Base-by-base conservation (phyloP, 257 asterid species). In the Scutellaria minor region DNA sequence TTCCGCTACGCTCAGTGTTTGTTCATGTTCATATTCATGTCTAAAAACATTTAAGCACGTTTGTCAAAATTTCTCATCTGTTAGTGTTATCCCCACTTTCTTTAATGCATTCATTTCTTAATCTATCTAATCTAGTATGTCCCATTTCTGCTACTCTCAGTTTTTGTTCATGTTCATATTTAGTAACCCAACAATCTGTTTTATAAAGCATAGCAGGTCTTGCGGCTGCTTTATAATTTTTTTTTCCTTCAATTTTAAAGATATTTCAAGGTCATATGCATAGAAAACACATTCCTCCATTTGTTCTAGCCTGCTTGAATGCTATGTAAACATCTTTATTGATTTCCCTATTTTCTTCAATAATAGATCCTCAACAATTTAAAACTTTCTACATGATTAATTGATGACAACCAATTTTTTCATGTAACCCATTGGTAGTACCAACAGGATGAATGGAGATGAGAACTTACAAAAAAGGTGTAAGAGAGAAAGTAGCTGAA, bases 261-360 rank as follows among this genome's bases (percentile, higher is more conserved):
- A 27, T 18, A 50, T 50, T 50, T 50, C 6, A 50, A 7, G 1
- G 56, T 50, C 22, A 53, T 31, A 14, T 6, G 58, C 9, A 51
- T 6, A 53, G 31, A 53, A 53, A 31, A 15, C 58, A 51, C 57
- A 51, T 31, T 53, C 31, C 35, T 53, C 58, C 20, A 53, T 53
- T 53, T 7, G 35, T 53, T 14, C 58, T 15, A 15, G 58, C 11
- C 31, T 15, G 20, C 15, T 53, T 3, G 11, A 14, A 53, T 18
- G 10, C 27, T 24, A 24, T 15, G 35, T 53, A 53, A 53, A 9
- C 58, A 6, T 31, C 9, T 46, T 18, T 5, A 53, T 53, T 53
- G 58, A 53, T 53, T 53, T 53, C 7, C 56, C 31, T 12, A 53
- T 53, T 53, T 53, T 53, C 58, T 18, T 18, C 57, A 14, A 53